These are phyloP conservation scores for Mycena galopus DNA, from an alignment of 768 basidiomycete genomes.

Conservation along the genomic window DNA sequence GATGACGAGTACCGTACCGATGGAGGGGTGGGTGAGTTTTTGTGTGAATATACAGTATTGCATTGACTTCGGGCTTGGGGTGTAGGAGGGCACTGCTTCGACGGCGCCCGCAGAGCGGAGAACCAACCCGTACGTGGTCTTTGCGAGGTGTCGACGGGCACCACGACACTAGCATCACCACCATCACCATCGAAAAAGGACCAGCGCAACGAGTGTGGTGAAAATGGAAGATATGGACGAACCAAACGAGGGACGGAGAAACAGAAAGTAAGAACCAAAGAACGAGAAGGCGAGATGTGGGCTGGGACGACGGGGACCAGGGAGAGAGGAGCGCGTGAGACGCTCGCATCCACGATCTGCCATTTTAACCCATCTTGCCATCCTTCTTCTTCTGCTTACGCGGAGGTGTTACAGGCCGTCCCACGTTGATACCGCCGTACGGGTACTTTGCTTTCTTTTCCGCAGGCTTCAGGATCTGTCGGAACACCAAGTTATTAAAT, in stretches of 20 bases:
- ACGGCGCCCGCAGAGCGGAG: neutral
- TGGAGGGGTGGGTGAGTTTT: conserved; percentile 13
- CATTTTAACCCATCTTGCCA: conserved; percentile 67
- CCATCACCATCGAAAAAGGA: conserved; percentile 21
- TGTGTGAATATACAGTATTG: conserved; percentile 20
- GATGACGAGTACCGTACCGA: conserved; percentile 3
- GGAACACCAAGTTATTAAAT: conserved; percentile 10
- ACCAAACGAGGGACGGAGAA: conserved; percentile 21
- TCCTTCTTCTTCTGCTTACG: conserved; percentile 99
- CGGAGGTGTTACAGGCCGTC: conserved; percentile 92
- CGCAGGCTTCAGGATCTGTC: conserved; percentile 86
- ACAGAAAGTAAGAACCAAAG: neutral
- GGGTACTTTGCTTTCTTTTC: conserved; percentile 98
- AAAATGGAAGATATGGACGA: conserved; percentile 13
- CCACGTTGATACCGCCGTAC: conserved; percentile 86
- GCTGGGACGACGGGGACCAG: conserved; percentile 14
- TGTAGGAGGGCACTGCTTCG: neutral
- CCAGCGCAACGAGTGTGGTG: conserved; percentile 28
- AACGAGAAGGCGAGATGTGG: conserved; percentile 7
- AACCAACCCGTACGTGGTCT: conserved; percentile 1
- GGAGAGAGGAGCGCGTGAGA: conserved; percentile 11
- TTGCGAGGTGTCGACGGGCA: neutral
- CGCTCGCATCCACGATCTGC: conserved; percentile 18
- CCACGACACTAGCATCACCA: neutral
- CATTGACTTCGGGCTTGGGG: conserved; percentile 14